Evolutionary conservation across 345 rosid genomes (phyloP).

Genomic region (Eucalyptus globulus): DNA sequence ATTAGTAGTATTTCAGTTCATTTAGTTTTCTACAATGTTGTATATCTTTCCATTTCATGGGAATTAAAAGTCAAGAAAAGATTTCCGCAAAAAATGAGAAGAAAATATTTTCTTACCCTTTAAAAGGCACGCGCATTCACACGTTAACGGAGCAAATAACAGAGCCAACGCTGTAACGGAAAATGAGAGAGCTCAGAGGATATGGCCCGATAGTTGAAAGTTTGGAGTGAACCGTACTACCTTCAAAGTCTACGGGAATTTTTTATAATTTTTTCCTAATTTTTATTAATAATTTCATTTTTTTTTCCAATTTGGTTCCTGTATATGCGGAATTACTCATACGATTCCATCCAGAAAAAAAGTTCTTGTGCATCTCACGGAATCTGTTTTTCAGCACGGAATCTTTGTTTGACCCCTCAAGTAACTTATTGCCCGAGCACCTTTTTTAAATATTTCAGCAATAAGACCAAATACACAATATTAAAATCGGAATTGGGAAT

Average conservation of each 20-base stretch:
- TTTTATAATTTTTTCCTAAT: not conserved
- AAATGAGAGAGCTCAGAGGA: not conserved
- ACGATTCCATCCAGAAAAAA: not conserved
- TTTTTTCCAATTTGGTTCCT: not conserved
- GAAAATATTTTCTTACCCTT: not conserved
- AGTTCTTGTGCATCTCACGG: not conserved
- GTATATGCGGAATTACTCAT: not conserved
- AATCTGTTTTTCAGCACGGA: not conserved
- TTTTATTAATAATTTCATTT: not conserved
- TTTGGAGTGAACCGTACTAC: accelerated
- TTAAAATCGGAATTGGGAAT: not conserved
- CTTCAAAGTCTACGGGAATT: not conserved
- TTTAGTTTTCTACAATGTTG: not conserved
- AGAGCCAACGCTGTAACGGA: accelerated
- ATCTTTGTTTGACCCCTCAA: not conserved
- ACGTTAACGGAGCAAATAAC: not conserved
- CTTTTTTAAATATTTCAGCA: not conserved
- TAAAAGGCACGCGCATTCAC: not conserved
- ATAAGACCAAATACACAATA: not conserved
- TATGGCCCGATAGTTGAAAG: not conserved
- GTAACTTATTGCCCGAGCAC: not conserved
- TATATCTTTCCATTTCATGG: not conserved
- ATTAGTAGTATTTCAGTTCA: not conserved
- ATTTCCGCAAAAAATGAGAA: not conserved
- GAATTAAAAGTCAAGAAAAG: not conserved